These are phyloP conservation scores for Talaromyces sp. DNA, from an alignment of 2,329 filamentous ascomycete genomes.

Conservation along the genomic window DNA sequence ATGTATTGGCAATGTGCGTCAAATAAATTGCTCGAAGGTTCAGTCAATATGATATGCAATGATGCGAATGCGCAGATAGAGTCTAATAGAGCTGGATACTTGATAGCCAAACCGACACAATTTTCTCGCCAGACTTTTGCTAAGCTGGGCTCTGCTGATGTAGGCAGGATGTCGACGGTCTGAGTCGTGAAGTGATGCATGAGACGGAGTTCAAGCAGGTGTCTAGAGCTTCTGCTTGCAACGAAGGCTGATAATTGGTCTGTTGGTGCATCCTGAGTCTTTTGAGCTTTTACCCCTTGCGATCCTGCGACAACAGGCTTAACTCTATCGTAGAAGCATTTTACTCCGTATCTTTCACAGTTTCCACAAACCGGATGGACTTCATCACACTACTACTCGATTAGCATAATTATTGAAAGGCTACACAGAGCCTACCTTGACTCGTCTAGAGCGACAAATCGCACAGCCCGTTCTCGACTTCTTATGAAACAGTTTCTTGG, in stretches of 20 bases:
- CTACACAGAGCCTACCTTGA: conserved; percentile 17
- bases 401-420: not conserved
- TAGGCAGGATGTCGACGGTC: conserved; percentile 12
- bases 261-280: not conserved
- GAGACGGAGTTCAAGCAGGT: conserved; percentile 19
- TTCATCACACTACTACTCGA: conserved; percentile 18
- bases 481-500: conserved; percentile 12
- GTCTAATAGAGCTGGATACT: conserved; percentile 13
- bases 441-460: conserved; percentile 20
- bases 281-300: not conserved
- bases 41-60: conserved; percentile 11
- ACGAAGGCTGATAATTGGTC: not conserved
- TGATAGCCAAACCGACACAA: not conserved
- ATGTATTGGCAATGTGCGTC: conserved; percentile 12
- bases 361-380: conserved; percentile 19
- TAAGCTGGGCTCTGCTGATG: conserved; percentile 7
- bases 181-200: conserved; percentile 12
- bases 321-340: conserved; percentile 19
- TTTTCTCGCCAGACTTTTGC: conserved; percentile 12
- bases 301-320: not conserved
- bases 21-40: conserved; percentile 8
- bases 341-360: conserved; percentile 17
- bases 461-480: conserved; percentile 20
- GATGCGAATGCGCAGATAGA: conserved; percentile 11
- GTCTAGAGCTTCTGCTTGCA: conserved; percentile 8